phyloP scores from a whole-genome alignment of 371 early-diverging fungal species.

The Haplosporangium sp. region DNA sequence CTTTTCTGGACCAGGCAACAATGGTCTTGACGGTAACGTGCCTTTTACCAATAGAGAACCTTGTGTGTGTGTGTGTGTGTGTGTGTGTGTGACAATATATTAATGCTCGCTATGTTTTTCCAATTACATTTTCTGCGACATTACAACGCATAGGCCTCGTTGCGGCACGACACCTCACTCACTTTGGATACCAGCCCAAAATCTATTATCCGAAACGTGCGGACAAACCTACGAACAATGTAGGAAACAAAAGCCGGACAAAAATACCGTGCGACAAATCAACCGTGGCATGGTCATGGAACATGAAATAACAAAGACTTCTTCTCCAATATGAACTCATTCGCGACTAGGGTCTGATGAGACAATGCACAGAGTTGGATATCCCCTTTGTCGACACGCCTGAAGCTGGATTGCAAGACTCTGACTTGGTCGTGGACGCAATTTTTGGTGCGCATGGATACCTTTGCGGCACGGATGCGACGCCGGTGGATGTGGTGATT shows the following conservation, averaged over 20 bases:
- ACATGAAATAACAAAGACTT: neutral
- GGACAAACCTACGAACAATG: constrained; percentile 74
- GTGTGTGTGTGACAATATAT: neutral
- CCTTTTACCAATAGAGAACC: neutral
- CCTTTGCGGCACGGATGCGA: neutral
- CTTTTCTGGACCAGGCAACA: constrained; percentile 91
- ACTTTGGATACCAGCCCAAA: constrained; percentile 86
- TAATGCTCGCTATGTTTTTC: neutral
- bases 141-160: constrained; percentile 79
- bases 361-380: constrained; percentile 75
- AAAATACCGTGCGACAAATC: neutral
- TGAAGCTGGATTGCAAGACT: constrained; percentile 44
- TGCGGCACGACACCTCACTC: constrained; percentile 88
- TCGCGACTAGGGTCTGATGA: constrained; percentile 73
- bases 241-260: constrained; percentile 19
- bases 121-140: neutral
- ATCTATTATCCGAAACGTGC: constrained; percentile 85
- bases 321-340: neutral
- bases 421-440: constrained; percentile 85
- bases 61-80: neutral
- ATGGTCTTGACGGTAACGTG: constrained; percentile 91
- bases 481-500: too few species aligned
- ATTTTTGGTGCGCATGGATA: constrained; percentile 74
- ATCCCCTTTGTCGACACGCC: constrained; percentile 71
- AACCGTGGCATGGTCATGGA: neutral